phyloP scores from a whole-genome alignment of 352 stramenopile species.

The Globisporangium megalacanthum region DNA sequence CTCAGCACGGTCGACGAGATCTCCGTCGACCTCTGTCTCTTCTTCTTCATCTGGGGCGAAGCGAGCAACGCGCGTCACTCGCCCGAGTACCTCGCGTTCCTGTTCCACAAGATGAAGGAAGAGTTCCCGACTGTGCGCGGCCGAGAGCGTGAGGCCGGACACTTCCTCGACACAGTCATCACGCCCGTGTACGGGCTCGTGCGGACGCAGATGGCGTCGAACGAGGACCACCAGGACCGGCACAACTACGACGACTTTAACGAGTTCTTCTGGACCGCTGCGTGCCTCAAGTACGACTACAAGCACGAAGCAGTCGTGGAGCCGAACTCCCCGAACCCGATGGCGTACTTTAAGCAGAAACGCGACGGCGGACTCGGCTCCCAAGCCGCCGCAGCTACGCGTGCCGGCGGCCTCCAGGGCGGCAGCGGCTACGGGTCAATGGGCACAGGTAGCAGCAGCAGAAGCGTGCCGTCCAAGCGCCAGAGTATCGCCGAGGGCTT shows the following conservation, averaged over 20 bases:
- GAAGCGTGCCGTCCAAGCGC: constrained; percentile 33
- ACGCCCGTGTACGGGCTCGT: constrained; percentile 92
- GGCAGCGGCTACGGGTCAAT: constrained; percentile 13
- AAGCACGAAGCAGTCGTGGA: constrained; percentile 85
- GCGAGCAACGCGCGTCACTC: constrained; percentile 97
- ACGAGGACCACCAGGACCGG: constrained; percentile 91
- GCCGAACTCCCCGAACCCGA: constrained; percentile 53
- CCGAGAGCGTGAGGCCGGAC: constrained; percentile 86
- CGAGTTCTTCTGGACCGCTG: constrained; percentile 98
- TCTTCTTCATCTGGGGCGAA: constrained; percentile 99
- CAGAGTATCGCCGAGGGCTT: constrained; percentile 90
- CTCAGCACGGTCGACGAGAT: constrained; percentile 88
- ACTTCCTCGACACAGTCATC: constrained; percentile 98
- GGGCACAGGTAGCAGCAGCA: constrained; percentile 2
- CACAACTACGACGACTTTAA: constrained; percentile 99
- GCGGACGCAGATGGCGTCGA: constrained; percentile 83
- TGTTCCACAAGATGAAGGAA: constrained; percentile 96
- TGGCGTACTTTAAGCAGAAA: constrained; percentile 47
- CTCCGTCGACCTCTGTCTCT: constrained; percentile 87
- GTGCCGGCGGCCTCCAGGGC: constrained; percentile 12
- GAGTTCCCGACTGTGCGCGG: constrained; percentile 72
- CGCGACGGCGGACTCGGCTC: constrained; percentile 16
- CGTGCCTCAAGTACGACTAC: constrained; percentile 94
- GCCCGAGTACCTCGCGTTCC: constrained; percentile 97
- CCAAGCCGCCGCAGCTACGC: constrained; percentile 10